Base-by-base conservation (phyloP, 352 stramenopile species). In the Aphanomyces euteiches region DNA sequence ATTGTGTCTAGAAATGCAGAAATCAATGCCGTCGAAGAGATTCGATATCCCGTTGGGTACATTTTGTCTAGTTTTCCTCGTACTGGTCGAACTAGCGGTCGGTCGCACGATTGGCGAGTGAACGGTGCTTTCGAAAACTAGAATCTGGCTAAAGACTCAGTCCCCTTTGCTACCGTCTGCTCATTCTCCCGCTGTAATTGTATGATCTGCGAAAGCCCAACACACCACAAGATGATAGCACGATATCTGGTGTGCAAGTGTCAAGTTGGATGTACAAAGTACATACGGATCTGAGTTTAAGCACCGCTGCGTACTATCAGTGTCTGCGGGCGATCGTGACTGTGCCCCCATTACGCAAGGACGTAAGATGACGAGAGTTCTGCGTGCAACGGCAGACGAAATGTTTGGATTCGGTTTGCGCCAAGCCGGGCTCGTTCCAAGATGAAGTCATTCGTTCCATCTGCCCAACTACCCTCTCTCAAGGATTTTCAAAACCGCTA, bases 401-500 rank as follows among this genome's bases (percentile, higher is more conserved):
- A 17, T 58, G 15, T 58, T 58, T 28, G 50, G 1, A 12, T 8
- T 36, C 13, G 50, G 50, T 28, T 36, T 19, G 17, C 50, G 3
- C 50, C 50, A 58, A 58, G 50, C 50, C 50, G 17, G 3, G 50
- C 50, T 12, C 50, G 21, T 37, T 28, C 19, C 21, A 19, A 36
- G 36, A 17, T 58, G 7, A 58, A 58, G 21, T 36, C 15, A 12
- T 13, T 19, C 8, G 21, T 58, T 19, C 50, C 50, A 37, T 19
- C 7, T 12, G 15, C 15, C 2, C 8, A 19, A 58, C 19, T 58
- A 28, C 50, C 50, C 8, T 12, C 15, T 36, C 21, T 58, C 8
- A 58, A 58, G 50, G 36, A 19, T 1, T 58, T 58, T 19, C 50
- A 58, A 19, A 36, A 58, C 21, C 7, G 50, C 7, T 58, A 58